phyloP scores from a whole-genome alignment of 768 basidiomycete genomes.

The Auricularia heimuer region DNA sequence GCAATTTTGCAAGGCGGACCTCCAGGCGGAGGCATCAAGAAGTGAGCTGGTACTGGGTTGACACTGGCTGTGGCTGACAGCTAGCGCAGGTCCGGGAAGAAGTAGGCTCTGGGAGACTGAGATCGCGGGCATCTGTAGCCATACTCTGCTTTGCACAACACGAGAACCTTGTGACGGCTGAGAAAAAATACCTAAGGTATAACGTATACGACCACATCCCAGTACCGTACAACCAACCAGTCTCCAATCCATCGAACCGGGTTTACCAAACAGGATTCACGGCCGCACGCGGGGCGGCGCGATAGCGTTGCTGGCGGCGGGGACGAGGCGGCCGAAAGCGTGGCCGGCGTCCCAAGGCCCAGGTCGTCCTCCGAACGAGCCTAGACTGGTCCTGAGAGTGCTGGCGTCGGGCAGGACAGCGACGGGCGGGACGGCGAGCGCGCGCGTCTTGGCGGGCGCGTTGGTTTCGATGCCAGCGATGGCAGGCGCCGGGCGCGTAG shows the following conservation, averaged over 20 bases:
- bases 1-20: background rate
- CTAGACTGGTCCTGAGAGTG: background rate
- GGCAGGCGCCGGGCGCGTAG: constrained; percentile 50
- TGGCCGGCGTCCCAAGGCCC: background rate
- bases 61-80: background rate
- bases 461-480: constrained; percentile 10
- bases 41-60: background rate
- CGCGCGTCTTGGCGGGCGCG: background rate
- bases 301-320: background rate
- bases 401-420: background rate
- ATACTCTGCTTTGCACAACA: too few species aligned
- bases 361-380: background rate
- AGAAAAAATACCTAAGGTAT: too few species aligned
- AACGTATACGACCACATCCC: too few species aligned
- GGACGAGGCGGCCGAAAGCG: background rate
- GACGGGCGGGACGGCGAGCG: background rate
- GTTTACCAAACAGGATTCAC: background rate
- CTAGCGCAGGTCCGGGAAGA: background rate
- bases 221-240: background rate
- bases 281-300: background rate
- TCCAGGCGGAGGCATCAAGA: background rate
- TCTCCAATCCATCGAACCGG: background rate
- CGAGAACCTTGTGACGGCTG: too few species aligned
- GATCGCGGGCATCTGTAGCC: too few species aligned
- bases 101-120: background rate